phyloP scores from a whole-genome alignment of 2,329 filamentous ascomycete species.

The Setomelanomma holmii region DNA sequence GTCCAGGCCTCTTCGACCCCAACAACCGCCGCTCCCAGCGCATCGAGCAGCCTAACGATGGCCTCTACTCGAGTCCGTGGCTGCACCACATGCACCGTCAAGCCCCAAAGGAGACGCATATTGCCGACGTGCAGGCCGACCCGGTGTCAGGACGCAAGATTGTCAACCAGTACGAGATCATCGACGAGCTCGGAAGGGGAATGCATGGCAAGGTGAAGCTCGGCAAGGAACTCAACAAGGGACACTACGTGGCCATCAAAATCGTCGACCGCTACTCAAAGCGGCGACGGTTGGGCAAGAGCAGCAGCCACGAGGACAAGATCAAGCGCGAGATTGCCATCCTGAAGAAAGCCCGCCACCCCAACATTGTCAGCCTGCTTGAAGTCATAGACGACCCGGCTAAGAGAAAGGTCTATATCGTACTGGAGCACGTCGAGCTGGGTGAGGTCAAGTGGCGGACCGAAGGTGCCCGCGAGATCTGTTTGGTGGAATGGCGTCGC shows the following conservation, averaged over 20 bases:
- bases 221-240: conserved; percentile 78
- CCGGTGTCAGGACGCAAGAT: conserved; percentile 88
- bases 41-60: conserved; percentile 40
- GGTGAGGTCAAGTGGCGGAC: conserved; percentile 95
- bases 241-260: conserved; percentile 91
- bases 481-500: conserved; percentile 79
- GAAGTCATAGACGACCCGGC: conserved; percentile 98
- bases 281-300: conserved; percentile 82
- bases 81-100: conserved; percentile 58
- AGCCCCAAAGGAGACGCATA: conserved; percentile 73
- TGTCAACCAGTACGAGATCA: conserved; percentile 97
- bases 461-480: conserved; percentile 83
- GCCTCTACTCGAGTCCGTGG: conserved; percentile 58
- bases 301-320: conserved; percentile 76
- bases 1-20: conserved; percentile 57
- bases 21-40: conserved; percentile 40
- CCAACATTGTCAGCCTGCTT: conserved; percentile 93
- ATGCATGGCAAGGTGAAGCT: conserved; percentile 98
- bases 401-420: conserved; percentile 97
- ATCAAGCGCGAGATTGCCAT: conserved; percentile 97
- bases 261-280: conserved; percentile 97
- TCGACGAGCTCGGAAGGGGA: conserved; percentile 93
- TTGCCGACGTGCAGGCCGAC: conserved; percentile 89
- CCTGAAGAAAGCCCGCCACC: conserved; percentile 95
- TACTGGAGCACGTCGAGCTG: conserved; percentile 91